These are phyloP conservation scores for Juglanconis sp. DNA, from an alignment of 2,329 filamentous ascomycete genomes.

Conservation along the genomic window DNA sequence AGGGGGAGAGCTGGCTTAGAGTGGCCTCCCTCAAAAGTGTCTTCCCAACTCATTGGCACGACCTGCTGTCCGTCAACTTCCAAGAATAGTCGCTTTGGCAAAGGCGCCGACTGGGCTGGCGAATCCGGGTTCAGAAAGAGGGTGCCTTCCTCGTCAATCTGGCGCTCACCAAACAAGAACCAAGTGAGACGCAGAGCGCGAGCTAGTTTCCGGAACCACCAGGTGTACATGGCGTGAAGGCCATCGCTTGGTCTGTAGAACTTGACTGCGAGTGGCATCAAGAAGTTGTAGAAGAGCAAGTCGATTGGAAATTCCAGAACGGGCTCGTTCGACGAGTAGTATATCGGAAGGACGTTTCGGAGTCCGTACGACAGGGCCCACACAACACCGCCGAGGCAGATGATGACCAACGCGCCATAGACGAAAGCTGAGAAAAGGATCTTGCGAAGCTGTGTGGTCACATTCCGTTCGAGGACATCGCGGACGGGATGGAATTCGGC, in stretches of 20 bases:
- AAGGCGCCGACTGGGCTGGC: conserved; percentile 29
- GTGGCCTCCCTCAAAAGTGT: conserved; percentile 48
- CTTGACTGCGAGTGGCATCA: conserved; percentile 83
- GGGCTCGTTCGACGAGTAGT: conserved; percentile 89
- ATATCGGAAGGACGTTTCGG: conserved; percentile 76
- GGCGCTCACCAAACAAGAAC: conserved; percentile 86
- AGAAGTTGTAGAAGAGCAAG: conserved; percentile 92
- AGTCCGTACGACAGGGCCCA: conserved; percentile 77
- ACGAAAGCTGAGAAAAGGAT: conserved; percentile 95
- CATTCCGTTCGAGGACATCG: conserved; percentile 89
- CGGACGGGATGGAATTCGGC: conserved; percentile 97
- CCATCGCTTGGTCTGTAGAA: conserved; percentile 83
- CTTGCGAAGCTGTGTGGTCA: conserved; percentile 90
- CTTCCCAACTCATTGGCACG: conserved; percentile 55
- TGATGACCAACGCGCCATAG: conserved; percentile 86
- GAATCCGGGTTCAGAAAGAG: conserved; percentile 44
- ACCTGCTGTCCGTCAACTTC: conserved; percentile 42
- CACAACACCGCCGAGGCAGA: conserved; percentile 92
- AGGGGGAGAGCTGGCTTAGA: conserved; percentile 39
- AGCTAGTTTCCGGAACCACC: conserved; percentile 93
- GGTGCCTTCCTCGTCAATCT: conserved; percentile 75
- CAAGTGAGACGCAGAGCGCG: conserved; percentile 76
- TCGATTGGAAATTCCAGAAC: conserved; percentile 93
- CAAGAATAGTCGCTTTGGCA: conserved; percentile 44
- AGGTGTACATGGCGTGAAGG: conserved; percentile 81